Percentiles rank a stretch among this genome's conserved stretches.
Conservation (phyloP, 2,329 filamentous ascomycete species). For the Aureobasidium vineae region DNA sequence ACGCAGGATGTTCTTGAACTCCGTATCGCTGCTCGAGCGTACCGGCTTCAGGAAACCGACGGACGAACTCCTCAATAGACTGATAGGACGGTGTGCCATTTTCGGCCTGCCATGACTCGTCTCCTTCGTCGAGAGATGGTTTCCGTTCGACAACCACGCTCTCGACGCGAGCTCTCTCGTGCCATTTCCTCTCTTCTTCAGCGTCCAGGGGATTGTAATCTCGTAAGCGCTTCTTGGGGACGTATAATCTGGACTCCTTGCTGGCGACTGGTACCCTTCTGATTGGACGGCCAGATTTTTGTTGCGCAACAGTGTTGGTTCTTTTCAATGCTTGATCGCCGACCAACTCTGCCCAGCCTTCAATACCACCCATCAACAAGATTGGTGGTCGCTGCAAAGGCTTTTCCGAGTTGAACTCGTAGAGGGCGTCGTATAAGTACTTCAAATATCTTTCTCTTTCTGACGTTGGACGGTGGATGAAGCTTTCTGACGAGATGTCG, state of each 20-base stretch:
- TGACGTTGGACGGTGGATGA: conserved; percentile 48
- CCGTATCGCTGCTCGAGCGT: conserved; percentile 54
- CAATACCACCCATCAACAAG: conserved; percentile 75
- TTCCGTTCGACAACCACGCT: conserved; percentile 49
- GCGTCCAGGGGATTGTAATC: conserved; percentile 70
- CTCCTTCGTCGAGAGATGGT: conserved; percentile 36
- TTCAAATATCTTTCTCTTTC: conserved; percentile 56
- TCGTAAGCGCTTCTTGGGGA: conserved; percentile 57
- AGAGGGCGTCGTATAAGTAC: conserved; percentile 73
- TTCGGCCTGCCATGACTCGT: conserved; percentile 37
- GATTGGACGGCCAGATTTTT: conserved; percentile 51
- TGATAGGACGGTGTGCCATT: conserved; percentile 57
- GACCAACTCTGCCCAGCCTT: conserved; percentile 83
- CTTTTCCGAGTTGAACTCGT: conserved; percentile 78
- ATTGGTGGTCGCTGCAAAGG: conserved; percentile 71
- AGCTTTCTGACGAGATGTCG: conserved; percentile 58
- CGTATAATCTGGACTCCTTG: conserved; percentile 45
- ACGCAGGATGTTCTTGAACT: conserved; percentile 37
- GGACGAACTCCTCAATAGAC: conserved; percentile 78
- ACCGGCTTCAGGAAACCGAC: conserved; percentile 72
- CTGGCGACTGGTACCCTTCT: conserved; percentile 54
- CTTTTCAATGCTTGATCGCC: conserved; percentile 64
- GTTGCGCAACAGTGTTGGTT: conserved; percentile 54
- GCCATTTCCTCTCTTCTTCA: conserved; percentile 79
- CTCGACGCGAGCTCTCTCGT: conserved; percentile 70